These are phyloP conservation scores for Solidago caesia DNA, from an alignment of 129 eudicot genomes.

Conservation along the genomic window DNA sequence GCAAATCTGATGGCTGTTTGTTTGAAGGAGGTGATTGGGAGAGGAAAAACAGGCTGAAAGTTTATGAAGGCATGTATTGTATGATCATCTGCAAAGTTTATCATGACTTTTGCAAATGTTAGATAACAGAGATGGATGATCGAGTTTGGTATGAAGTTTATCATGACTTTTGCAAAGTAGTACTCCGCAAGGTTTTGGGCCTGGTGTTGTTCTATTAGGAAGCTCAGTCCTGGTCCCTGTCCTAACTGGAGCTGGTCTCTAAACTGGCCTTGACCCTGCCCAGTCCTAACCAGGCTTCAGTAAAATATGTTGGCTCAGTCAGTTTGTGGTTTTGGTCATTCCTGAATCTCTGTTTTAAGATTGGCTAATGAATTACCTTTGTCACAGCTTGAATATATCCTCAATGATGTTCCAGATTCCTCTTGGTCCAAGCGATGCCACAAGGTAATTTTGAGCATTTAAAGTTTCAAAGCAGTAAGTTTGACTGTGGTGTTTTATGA, in stretches of 20 bases:
- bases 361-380: background rate
- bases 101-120: background rate
- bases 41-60: too few relatives aligned
- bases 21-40: too few relatives aligned
- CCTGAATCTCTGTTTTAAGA: background rate
- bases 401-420: too few relatives aligned
- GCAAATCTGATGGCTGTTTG: too few relatives aligned
- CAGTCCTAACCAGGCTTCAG: background rate
- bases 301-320: background rate
- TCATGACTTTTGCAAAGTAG: too few relatives aligned
- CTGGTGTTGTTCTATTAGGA: background rate
- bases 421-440: too few relatives aligned
- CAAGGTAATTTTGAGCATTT: too few relatives aligned
- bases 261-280: background rate
- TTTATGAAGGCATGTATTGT: too few relatives aligned
- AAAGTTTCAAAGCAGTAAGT: too few relatives aligned
- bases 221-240: background rate
- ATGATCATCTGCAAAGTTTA: background rate
- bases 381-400: too few relatives aligned
- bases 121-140: background rate
- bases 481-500: too few relatives aligned
- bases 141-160: background rate
- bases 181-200: constrained; percentile 5
- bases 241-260: background rate
- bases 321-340: background rate